Conservation (phyloP, 2,329 filamentous ascomycete species). For the Aspergillus sergii region DNA sequence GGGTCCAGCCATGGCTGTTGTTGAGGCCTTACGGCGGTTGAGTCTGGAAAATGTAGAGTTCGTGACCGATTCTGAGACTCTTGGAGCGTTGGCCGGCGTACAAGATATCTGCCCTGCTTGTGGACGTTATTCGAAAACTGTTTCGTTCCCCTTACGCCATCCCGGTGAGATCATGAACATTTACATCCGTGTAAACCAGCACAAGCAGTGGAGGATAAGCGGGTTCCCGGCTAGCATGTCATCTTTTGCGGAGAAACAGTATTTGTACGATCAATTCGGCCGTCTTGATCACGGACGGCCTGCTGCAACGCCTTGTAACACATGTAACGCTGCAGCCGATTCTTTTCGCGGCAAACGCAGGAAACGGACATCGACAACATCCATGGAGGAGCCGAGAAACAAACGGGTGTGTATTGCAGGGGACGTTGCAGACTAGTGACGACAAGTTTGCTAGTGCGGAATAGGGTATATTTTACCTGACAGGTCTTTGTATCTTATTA, state of each 20-base stretch:
- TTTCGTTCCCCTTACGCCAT: slow-evolving; percentile 18
- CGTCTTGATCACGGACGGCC: background rate
- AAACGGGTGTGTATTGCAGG: too few species aligned
- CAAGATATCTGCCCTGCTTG: slow-evolving; percentile 18
- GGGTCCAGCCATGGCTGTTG: slow-evolving; percentile 5
- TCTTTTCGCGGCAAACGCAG: too few species aligned
- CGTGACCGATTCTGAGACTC: slow-evolving; percentile 5
- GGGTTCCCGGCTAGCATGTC: slow-evolving; percentile 20
- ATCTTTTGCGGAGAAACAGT: slow-evolving; percentile 13
- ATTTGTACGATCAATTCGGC: slow-evolving; percentile 17
- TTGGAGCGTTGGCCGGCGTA: slow-evolving; percentile 14
- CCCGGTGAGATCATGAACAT: slow-evolving; percentile 19
- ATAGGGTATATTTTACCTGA: too few species aligned
- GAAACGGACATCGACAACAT: too few species aligned
- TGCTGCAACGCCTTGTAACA: too few species aligned
- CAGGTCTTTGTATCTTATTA: too few species aligned
- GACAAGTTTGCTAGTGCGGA: too few species aligned
- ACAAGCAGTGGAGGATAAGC: slow-evolving; percentile 20
- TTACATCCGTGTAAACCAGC: slow-evolving; percentile 16
- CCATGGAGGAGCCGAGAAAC: too few species aligned
- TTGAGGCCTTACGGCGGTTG: slow-evolving; percentile 2
- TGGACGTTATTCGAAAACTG: slow-evolving; percentile 15
- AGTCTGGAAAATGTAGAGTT: slow-evolving; percentile 6
- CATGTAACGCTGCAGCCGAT: too few species aligned
- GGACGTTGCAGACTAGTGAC: too few species aligned